Base-by-base conservation (phyloP, 2,329 filamentous ascomycete species). In the Botrytis aclada region DNA sequence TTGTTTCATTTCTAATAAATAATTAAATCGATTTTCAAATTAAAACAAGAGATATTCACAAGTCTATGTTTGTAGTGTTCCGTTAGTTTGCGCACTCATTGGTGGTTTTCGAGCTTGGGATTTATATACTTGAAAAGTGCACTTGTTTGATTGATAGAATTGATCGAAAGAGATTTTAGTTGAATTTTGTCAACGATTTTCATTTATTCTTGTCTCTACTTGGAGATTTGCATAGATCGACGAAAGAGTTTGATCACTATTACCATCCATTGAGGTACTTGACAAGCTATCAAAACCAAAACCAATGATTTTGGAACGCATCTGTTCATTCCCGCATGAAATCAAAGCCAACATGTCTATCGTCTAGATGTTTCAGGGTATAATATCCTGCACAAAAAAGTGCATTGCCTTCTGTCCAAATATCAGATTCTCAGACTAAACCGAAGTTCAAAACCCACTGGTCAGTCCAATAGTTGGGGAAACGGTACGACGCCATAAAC, bases 121-220 rank as follows among this genome's bases (percentile, higher is more conserved):
- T 51, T 4, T 14, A 12, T 4, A 51, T 51, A 47, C 45, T 47
- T 47, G 47, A 51, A 25, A 25, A 25, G 47, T 4, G 22, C 22
- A 10, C 9, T 2, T 1, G 25, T 22, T n/a, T n/a, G 9, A n/a
- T 1, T 12, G 22, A 14, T 51, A 6, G 6, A n/a, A n/a, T n/a
- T 2, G 14, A 25, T 12, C 25, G 1, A 12, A 51, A n/a, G 22
- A 51, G 47, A 9, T n/a, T 51, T 51, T n/a, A n/a, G 25, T 10
- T n/a, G 47, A 14, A 1, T 12, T 25, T 4, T 51, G 22, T 51
- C 47, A n/a, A 51, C 9, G 9, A 51, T n/a, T 25, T n/a, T 7
- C 6, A 51, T n/a, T n/a, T 14, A 25, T 12, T n/a, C 9, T 51
- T 14, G 25, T 51, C 1, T 51, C 47, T n/a, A 6, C 10, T 51